Conservation (phyloP, 176 grass and related monocot genomes). For the Musa itinerans region DNA sequence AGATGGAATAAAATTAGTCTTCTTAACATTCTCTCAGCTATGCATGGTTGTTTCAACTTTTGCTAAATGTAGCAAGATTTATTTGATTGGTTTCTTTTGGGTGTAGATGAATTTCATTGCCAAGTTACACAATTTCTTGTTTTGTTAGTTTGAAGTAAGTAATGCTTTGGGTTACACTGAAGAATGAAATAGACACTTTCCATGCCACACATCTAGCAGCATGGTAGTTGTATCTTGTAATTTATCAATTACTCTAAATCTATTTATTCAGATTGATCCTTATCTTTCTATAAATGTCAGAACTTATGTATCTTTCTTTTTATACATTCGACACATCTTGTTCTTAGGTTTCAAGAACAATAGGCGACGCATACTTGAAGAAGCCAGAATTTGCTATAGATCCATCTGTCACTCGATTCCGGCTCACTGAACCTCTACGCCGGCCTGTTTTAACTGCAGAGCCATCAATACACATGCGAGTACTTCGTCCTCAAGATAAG, state of each 20-base stretch:
- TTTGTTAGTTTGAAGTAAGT: too few relatives aligned
- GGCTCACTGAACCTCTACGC: constrained; percentile 59
- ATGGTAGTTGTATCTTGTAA: too few relatives aligned
- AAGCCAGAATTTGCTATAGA: constrained; percentile 69
- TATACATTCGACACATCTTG: not conserved
- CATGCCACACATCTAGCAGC: too few relatives aligned
- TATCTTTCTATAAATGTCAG: not conserved
- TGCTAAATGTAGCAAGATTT: not conserved
- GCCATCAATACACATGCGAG: constrained; percentile 55
- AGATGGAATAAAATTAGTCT: too few relatives aligned
- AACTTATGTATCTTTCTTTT: constrained; percentile 20
- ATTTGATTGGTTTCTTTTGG: not conserved
- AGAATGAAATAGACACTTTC: not conserved
- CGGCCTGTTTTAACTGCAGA: constrained; percentile 72
- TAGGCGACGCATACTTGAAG: constrained; percentile 94
- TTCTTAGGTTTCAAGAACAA: constrained; percentile 87
- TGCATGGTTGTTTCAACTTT: too few relatives aligned
- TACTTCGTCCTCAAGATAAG: constrained; percentile 59
- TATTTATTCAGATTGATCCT: too few relatives aligned
- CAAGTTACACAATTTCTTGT: too few relatives aligned
- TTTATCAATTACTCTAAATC: too few relatives aligned
- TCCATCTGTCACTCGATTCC: constrained; percentile 70
- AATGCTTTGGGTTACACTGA: constrained; percentile 4
- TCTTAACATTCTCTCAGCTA: too few relatives aligned
- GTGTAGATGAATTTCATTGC: too few relatives aligned